Evolutionary conservation across 352 stramenopile species (phyloP), one percentile per base, ranked within the genome.

Genomic region (Globisporangium rhizosaccharum): DNA sequence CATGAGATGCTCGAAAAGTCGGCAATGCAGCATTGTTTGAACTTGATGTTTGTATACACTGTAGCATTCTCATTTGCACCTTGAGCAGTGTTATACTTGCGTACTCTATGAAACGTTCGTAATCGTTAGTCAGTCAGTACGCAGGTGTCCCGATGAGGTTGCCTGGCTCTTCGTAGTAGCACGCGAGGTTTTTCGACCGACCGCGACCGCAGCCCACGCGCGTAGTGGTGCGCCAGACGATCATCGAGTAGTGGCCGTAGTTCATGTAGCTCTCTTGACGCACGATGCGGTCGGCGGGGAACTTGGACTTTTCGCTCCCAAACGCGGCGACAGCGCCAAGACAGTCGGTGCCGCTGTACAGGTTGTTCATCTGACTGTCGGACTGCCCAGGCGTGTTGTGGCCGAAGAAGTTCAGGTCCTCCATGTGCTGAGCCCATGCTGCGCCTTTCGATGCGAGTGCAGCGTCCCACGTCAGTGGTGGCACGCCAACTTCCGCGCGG

Each of bases 361-460:
- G 50, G 57, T 63, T 63, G 50, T 63, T 63, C 57, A 63, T 63
- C 57, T 63, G 57, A 30, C 10, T 14, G 50, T 63, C 57, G 4
- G 37, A 47, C 28, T 63, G 33, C 2, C 41, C 57, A 0, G 57
- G 57, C 3, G 57, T 63, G 51, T 51, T 25, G 50, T 63, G 57
- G 41, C 51, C 57, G 28, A 63, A 63, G 51, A 63, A 63, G 50
- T 53, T 53, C 5, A 53, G 28, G 41, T 63, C 57, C 8, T 58
- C 50, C 57, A 63, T 63, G 50, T 39, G 57, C 50, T 63, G 49
- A n/a, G 57, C 57, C 57, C 57, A 63, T 12, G 26, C 5, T 8
- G 39, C 57, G 1, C 57, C 57, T n/a, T 47, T 53, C 6, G 57
- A 18, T 2, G 57, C 57, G 23, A 63, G 51, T 12, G 10, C 39